Conservation (phyloP, 257 asterid species). For the Fraxinus pennsylvanica region DNA sequence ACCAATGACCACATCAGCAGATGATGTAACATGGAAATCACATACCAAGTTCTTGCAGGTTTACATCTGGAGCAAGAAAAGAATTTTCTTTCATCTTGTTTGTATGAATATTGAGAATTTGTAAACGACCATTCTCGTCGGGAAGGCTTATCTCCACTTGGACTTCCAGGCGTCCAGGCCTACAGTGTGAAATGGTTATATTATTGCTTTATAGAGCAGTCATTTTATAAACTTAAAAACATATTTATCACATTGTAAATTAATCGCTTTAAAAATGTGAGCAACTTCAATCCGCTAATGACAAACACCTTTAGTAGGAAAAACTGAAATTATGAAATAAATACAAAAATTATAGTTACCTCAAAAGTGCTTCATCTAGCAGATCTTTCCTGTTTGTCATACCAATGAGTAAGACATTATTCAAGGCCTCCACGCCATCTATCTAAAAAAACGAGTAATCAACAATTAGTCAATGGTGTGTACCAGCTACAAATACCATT, state of each 20-base stretch:
- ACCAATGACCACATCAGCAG: neutral
- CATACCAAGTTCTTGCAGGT: constrained; percentile 92
- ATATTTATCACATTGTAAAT: neutral
- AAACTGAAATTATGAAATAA: constrained; percentile 9
- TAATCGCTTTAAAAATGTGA: neutral
- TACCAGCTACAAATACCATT: constrained; percentile 22
- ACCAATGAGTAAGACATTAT: constrained; percentile 96
- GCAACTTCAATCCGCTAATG: neutral
- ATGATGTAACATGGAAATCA: constrained; percentile 16
- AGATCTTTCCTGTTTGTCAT: constrained; percentile 98
- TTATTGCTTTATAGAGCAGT: constrained; percentile 16
- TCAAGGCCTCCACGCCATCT: constrained; percentile 99
- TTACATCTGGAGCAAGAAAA: constrained; percentile 87
- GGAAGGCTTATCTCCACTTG: constrained; percentile 99
- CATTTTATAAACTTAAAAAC: constrained; percentile 16
- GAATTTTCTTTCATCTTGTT: constrained; percentile 96
- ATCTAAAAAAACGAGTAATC: constrained; percentile 57
- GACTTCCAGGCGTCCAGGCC: constrained; percentile 99
- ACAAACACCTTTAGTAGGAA: constrained; percentile 12
- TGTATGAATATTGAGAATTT: constrained; percentile 96
- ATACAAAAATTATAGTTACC: constrained; percentile 45
- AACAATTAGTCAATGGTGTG: constrained; percentile 27
- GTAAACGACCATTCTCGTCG: constrained; percentile 95
- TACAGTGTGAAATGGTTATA: constrained; percentile 34
- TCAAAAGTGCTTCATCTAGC: constrained; percentile 97